These are phyloP conservation scores for Paradendryphiella salina DNA, from an alignment of 2,329 filamentous ascomycete genomes.

Conservation along the genomic window DNA sequence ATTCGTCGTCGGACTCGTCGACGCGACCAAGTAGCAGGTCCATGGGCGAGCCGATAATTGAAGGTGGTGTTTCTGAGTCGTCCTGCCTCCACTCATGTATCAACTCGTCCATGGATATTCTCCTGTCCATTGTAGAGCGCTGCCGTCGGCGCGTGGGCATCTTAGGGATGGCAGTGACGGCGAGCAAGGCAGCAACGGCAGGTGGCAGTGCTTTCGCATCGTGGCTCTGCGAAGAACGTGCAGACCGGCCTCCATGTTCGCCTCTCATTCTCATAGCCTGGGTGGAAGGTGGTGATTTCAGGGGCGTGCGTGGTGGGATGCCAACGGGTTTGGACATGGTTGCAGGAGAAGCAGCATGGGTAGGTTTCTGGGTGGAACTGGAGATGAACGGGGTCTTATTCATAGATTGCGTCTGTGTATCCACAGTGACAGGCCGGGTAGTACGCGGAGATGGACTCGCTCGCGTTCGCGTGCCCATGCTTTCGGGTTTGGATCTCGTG, in stretches of 20 bases:
- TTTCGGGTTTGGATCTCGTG: constrained; percentile 24
- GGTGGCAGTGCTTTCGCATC: constrained; percentile 54
- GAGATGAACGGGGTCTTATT: constrained; percentile 11
- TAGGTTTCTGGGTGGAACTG: constrained; percentile 10
- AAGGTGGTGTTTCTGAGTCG: constrained; percentile 43
- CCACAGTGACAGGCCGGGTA: constrained; percentile 15
- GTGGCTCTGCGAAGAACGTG: constrained; percentile 41
- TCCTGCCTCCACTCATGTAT: constrained; percentile 60
- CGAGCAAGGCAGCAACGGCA: constrained; percentile 61
- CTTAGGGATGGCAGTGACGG: constrained; percentile 62
- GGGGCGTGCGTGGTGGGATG: constrained; percentile 46
- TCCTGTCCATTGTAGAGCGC: constrained; percentile 48
- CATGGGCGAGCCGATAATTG: constrained; percentile 53
- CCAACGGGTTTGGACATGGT: constrained; percentile 48
- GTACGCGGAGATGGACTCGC: constrained; percentile 21
- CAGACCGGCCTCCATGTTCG: constrained; percentile 35
- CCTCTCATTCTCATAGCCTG: constrained; percentile 40
- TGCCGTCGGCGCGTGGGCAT: constrained; percentile 50
- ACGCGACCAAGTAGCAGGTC: constrained; percentile 61
- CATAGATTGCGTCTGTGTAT: constrained; percentile 12
- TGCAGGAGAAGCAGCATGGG: constrained; percentile 17
- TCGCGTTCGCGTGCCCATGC: constrained; percentile 39
- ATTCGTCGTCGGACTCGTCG: constrained; percentile 51
- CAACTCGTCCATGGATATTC: constrained; percentile 60
- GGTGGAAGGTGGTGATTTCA: constrained; percentile 33